Base-by-base conservation (phyloP, 2,329 filamentous ascomycete genomes). In the Cylindrodendrum hubeiense region DNA sequence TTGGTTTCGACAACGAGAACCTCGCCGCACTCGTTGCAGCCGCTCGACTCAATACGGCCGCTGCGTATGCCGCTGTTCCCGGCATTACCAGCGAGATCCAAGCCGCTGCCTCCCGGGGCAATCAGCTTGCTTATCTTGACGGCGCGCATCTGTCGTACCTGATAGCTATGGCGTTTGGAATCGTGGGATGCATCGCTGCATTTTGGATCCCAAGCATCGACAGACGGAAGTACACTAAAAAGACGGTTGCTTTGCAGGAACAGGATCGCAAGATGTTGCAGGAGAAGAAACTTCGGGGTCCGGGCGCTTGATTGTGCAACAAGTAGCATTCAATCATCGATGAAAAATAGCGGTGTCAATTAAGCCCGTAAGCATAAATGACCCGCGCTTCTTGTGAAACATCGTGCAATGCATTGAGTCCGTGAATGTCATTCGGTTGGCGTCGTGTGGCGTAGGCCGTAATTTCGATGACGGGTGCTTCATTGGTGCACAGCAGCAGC, bases 171-270 rank as follows among this genome's bases (percentile, higher is more conserved):
- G 57, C 55, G 6, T 64, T 64, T 60, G 61, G 61, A 1, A 56
- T 64, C 5, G 37, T 64, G 1, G 61, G 61, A 2, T 64, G 56
- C 5, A 28, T 64, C 5, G 61, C 56, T 8, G 61, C 61, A n/a
- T 54, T 64, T 34, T 64, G 55, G 56, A 64, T 60, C 7, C 61
- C 61, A 9, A 64, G 55, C 15, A 64, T 64, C 13, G 61, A 64
- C 5, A 22, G 37, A 19, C 51, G 61, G 28, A 64, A 64, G 44
- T 64, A 64, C n/a, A 64, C 61, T 21, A 64, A 64, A 17, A 64
- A 64, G 49, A 64, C 61, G 8, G 55, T 64, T 6, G 61, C 61
- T 5, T 28, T 64, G 34, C 61, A 64, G 22, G 61, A 64, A 17
- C 57, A 41, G 8, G 60, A 63, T 21, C 41, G 53, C 5, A 28